Percentiles rank a stretch among this genome's conserved stretches.
These are phyloP conservation scores for Arthrobotrys musiformis DNA, from an alignment of 2,329 filamentous ascomycete genomes.

Conservation along the genomic window DNA sequence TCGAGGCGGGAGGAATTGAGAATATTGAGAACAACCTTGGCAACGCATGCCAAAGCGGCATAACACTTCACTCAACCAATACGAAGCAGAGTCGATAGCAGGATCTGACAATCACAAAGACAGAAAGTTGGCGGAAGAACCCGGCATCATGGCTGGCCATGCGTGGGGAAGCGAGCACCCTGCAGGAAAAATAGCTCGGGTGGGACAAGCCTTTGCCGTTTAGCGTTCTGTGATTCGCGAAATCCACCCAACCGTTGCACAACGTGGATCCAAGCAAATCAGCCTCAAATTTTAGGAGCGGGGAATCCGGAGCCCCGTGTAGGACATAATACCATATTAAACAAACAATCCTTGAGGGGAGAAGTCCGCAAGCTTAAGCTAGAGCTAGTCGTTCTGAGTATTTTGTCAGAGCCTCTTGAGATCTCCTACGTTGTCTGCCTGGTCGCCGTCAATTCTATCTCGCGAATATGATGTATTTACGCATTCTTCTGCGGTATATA, in stretches of 20 bases:
- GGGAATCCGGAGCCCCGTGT: background rate
- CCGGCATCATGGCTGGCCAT: too few relatives aligned
- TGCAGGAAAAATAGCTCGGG: constrained; percentile 1
- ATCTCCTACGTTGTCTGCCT: background rate
- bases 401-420: background rate
- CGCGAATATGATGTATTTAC: background rate
- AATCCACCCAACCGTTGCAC: background rate
- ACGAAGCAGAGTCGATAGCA: background rate
- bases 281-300: background rate
- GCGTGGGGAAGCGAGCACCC: constrained; percentile 21
- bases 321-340: background rate
- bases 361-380: too few relatives aligned
- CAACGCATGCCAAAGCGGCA: constrained; percentile 50
- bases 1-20: constrained; percentile 13
- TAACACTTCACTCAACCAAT: constrained; percentile 30
- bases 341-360: background rate
- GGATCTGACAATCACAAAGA: constrained; percentile 22
- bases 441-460: background rate
- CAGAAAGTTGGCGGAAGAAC: constrained; percentile 4
- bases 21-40: constrained; percentile 21
- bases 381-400: background rate
- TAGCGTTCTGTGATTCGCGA: constrained; percentile 3
- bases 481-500: background rate
- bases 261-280: background rate
- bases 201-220: background rate